These are phyloP conservation scores for Dothideomycetidae sp. DNA, from an alignment of 2,329 filamentous ascomycete genomes.

Conservation along the genomic window DNA sequence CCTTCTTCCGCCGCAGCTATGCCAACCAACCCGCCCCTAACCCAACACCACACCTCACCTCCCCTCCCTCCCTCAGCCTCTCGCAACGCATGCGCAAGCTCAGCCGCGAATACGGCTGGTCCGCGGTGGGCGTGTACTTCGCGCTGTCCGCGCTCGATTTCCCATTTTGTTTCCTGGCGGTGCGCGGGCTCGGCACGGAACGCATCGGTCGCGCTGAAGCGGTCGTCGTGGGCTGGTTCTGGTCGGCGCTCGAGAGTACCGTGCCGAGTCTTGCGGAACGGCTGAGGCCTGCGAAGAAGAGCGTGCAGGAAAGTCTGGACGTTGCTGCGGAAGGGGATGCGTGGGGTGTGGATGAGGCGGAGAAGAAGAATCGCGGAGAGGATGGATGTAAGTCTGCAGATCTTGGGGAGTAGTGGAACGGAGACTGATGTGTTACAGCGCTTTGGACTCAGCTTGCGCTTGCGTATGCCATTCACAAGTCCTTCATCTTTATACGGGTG, in stretches of 20 bases:
- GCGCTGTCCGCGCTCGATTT: slow-evolving; percentile 75
- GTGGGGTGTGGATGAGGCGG: slow-evolving; percentile 16
- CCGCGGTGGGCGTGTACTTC: slow-evolving; percentile 82
- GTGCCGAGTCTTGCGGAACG: slow-evolving; percentile 29
- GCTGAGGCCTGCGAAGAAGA: slow-evolving; percentile 8
- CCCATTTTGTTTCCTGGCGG: slow-evolving; percentile 84
- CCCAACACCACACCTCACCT: slow-evolving; percentile 21
- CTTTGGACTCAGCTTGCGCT: slow-evolving; percentile 78
- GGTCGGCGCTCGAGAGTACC: slow-evolving; percentile 45
- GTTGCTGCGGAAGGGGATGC: slow-evolving; percentile 16
- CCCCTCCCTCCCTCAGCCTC: slow-evolving; percentile 18
- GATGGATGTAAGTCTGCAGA: slow-evolving; percentile 15
- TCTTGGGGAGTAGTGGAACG: background rate
- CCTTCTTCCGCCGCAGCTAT: slow-evolving; percentile 22
- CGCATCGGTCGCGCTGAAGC: slow-evolving; percentile 65
- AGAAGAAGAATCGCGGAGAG: slow-evolving; percentile 13
- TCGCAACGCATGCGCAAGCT: slow-evolving; percentile 67
- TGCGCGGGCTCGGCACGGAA: slow-evolving; percentile 70
- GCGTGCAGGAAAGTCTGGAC: slow-evolving; percentile 27
- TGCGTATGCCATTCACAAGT: slow-evolving; percentile 95
- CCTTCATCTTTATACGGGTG: slow-evolving; percentile 90
- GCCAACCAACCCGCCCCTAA: slow-evolving; percentile 23
- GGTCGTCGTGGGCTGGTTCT: slow-evolving; percentile 46
- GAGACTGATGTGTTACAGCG: slow-evolving; percentile 28
- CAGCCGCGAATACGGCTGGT: slow-evolving; percentile 86